Percentiles rank a stretch among this genome's conserved stretches.
These are phyloP conservation scores for Climacium dendroides DNA, from an alignment of 225 moss, liverwort and hornwort genomes.

Conservation along the genomic window DNA sequence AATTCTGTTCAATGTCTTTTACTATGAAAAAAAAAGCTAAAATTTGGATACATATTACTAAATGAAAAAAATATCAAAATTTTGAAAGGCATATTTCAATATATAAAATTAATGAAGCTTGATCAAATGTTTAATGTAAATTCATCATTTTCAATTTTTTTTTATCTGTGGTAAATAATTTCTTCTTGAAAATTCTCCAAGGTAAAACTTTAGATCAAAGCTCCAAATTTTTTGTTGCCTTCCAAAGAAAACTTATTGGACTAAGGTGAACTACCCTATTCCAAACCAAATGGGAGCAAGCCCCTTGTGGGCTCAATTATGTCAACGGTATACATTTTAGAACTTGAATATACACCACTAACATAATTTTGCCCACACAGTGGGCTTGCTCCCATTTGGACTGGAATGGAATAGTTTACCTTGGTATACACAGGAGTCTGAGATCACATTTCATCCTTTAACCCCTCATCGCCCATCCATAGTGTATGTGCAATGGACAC, in stretches of 20 bases:
- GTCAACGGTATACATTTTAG: too few relatives aligned
- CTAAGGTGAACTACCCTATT: too few relatives aligned
- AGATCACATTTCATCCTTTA: too few relatives aligned
- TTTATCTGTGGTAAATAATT: not conserved
- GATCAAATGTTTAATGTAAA: not conserved
- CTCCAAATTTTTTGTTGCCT: not conserved
- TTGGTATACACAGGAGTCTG: rapidly evolving
- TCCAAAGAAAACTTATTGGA: not conserved
- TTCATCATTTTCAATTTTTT: not conserved
- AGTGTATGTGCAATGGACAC: too few relatives aligned
- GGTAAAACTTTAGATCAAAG: not conserved
- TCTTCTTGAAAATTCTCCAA: not conserved
- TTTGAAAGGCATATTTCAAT: not conserved
- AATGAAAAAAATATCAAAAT: not conserved
- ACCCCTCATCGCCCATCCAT: too few relatives aligned
- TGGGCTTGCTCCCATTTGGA: too few relatives aligned
- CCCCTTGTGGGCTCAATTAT: too few relatives aligned
- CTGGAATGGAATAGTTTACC: too few relatives aligned
- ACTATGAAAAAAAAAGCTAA: not conserved
- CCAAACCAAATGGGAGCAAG: too few relatives aligned
- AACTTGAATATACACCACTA: too few relatives aligned
- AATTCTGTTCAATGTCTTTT: not conserved
- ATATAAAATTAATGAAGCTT: not conserved
- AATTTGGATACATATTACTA: not conserved
- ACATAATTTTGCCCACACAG: too few relatives aligned